phyloP scores from a whole-genome alignment of 176 grass and related monocot genomes.

The Zoysia japonica region DNA sequence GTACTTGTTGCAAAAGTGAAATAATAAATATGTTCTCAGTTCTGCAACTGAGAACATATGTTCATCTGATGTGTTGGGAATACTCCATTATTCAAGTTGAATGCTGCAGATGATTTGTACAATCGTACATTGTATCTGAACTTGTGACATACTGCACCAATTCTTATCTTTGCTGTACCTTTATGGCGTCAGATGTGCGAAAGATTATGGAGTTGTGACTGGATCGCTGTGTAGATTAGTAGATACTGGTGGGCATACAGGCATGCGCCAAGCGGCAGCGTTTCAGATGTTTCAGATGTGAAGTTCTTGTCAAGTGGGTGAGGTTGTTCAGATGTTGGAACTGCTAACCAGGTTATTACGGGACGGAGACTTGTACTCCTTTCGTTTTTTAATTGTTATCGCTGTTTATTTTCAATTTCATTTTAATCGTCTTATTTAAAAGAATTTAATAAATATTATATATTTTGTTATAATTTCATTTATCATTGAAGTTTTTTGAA shows the following conservation, averaged over 20 bases:
- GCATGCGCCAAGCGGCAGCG: background rate
- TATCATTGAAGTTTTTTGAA: no score
- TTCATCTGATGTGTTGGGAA: background rate
- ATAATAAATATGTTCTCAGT: constrained; percentile 32
- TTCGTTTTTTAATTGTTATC: no score
- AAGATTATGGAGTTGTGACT: no score
- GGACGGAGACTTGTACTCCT: no score
- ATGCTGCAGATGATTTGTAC: background rate
- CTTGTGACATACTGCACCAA: background rate
- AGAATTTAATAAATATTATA: no score
- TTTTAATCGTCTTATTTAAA: no score
- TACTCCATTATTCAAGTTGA: background rate
- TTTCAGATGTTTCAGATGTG: background rate
- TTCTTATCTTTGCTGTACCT: background rate
- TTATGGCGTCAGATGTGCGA: background rate
- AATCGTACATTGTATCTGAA: background rate
- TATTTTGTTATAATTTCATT: no score
- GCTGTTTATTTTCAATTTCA: no score
- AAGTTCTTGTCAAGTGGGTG: background rate
- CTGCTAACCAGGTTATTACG: no score
- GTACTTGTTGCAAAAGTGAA: constrained; percentile 18
- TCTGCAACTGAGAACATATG: constrained; percentile 20
- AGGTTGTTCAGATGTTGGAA: no score
- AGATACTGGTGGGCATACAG: background rate
- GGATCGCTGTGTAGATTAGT: no score